Evolutionary conservation across 106 monocot species (phyloP).

Genomic region (Allium fistulosum): DNA sequence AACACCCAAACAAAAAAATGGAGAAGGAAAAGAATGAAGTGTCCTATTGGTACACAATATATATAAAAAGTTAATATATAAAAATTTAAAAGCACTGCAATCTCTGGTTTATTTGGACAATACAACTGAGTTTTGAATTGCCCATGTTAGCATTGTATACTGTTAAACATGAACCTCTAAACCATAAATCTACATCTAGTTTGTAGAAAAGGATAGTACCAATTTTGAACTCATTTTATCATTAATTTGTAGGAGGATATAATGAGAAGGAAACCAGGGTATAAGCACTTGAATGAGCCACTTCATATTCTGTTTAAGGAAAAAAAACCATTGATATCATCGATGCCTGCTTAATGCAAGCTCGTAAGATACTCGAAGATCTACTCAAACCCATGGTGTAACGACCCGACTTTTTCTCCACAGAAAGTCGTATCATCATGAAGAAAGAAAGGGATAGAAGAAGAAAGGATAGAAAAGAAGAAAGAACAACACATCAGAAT

Average conservation of each 20-base stretch:
- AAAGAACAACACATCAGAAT: no score
- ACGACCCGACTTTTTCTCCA: no score
- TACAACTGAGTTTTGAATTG: no score
- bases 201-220: background rate
- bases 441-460: no score
- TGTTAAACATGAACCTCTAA: background rate
- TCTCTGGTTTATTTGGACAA: no score
- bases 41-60: no score
- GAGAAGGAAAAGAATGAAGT: no score
- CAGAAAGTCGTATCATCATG: no score
- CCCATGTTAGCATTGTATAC: background rate
- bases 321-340: constrained; percentile 45
- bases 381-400: constrained; percentile 55
- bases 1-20: no score
- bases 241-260: constrained; percentile 34
- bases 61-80: no score
- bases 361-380: constrained; percentile 46
- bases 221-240: background rate
- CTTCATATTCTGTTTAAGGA: constrained; percentile 56
- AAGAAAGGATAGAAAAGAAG: no score
- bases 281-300: constrained; percentile 58
- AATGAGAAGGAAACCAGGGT: constrained; percentile 54
- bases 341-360: constrained; percentile 45
- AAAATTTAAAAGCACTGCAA: no score
- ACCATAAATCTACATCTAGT: background rate